Conservation (phyloP, 2,329 filamentous ascomycete genomes). For the Paecilomyces sp. region DNA sequence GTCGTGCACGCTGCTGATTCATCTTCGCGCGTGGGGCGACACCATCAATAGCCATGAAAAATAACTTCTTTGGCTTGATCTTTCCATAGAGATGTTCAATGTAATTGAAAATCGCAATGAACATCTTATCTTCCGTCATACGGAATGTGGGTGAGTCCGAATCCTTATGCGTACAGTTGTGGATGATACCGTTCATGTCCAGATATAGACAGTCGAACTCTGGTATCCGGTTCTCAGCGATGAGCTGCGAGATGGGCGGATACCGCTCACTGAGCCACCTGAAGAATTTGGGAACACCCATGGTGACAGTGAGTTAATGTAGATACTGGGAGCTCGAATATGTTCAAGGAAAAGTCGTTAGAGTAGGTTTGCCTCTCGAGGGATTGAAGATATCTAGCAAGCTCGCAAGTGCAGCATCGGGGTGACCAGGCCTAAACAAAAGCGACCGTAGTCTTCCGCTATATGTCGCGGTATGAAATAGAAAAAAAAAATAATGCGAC, state of each 20-base stretch:
- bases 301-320: constrained; percentile 27
- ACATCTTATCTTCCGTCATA: constrained; percentile 97
- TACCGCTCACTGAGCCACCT: constrained; percentile 99
- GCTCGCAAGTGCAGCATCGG: constrained; percentile 9
- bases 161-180: constrained; percentile 98
- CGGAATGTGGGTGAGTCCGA: constrained; percentile 86
- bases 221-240: constrained; percentile 96
- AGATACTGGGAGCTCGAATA: constrained; percentile 5
- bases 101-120: constrained; percentile 99
- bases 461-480: not conserved
- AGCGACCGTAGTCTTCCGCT: not conserved
- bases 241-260: constrained; percentile 95
- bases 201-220: constrained; percentile 94
- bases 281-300: constrained; percentile 84
- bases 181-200: constrained; percentile 97
- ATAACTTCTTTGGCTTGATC: constrained; percentile 96
- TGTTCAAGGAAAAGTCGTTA: constrained; percentile 7
- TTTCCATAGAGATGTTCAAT: constrained; percentile 98
- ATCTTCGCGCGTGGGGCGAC: constrained; percentile 98
- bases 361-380: constrained; percentile 3
- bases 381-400: constrained; percentile 11
- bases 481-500: not conserved
- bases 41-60: constrained; percentile 99
- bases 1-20: constrained; percentile 95
- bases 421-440: not conserved